These are phyloP conservation scores for Ceratocystis alfenasii DNA, from an alignment of 2,329 filamentous ascomycete species.

Conservation along the genomic window DNA sequence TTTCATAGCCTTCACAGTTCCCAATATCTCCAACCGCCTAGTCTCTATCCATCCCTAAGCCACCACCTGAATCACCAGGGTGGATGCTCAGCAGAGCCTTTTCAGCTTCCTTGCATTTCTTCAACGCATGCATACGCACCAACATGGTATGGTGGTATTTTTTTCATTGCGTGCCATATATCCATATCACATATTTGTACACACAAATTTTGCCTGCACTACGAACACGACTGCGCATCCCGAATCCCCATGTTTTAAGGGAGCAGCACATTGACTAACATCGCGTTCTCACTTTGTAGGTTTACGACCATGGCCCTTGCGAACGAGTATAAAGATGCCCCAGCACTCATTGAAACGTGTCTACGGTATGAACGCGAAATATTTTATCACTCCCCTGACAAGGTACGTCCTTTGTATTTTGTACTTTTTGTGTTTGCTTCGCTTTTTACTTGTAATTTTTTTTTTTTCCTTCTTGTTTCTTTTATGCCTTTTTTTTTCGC, in stretches of 20 bases:
- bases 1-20: not conserved
- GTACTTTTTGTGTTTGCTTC: not conserved
- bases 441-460: not conserved
- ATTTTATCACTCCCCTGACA: slow-evolving; percentile 37
- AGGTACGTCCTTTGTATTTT: slow-evolving; percentile 31
- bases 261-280: slow-evolving; percentile 17
- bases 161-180: not conserved
- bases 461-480: not conserved
- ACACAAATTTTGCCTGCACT: not conserved
- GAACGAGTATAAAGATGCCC: slow-evolving; percentile 32
- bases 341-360: slow-evolving; percentile 34
- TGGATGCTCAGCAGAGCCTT: not conserved
- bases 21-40: not conserved
- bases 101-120: not conserved
- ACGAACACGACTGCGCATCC: too few relatives aligned
- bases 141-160: not conserved
- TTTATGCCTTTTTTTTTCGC: not conserved
- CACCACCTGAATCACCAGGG: not conserved
- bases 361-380: slow-evolving; percentile 39
- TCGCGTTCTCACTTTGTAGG: slow-evolving; percentile 28
- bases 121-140: not conserved
- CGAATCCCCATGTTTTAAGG: not conserved
- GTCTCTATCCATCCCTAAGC: not conserved
- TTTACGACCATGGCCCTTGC: slow-evolving; percentile 41
- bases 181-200: not conserved